phyloP scores from a whole-genome alignment of 2,329 filamentous ascomycete species.

The Fusarium sp. region DNA sequence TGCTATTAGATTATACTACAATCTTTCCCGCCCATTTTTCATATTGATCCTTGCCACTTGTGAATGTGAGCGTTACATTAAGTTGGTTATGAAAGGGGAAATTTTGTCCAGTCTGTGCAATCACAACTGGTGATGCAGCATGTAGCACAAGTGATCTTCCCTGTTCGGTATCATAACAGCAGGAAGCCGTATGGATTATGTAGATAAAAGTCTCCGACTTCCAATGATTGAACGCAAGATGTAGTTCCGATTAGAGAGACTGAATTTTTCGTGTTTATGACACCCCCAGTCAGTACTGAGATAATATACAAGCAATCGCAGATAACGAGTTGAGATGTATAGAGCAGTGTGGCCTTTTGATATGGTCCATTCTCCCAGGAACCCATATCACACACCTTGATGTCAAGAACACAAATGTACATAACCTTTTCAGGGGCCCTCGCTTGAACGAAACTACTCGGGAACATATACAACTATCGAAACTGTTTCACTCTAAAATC shows the following conservation, averaged over 20 bases:
- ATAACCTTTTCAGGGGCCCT: no score
- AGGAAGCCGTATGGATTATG: background rate
- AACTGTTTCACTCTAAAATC: no score
- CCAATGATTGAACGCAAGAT: background rate
- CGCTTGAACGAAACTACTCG: no score
- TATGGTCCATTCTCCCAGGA: background rate
- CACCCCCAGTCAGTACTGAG: no score
- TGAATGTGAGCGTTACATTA: background rate
- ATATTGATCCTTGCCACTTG: background rate
- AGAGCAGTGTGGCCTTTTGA: background rate
- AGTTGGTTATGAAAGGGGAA: background rate
- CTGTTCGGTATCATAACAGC: background rate
- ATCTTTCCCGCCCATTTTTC: background rate
- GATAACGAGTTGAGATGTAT: background rate
- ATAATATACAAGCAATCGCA: background rate
- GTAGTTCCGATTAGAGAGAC: background rate
- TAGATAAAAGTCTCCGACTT: background rate
- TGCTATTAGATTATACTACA: constrained; percentile 18
- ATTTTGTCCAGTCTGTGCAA: background rate
- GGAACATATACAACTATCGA: no score
- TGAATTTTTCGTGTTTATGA: background rate
- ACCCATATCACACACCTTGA: no score
- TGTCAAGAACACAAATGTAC: no score
- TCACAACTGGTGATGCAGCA: background rate
- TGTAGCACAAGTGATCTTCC: background rate